Evolutionary conservation across 2,329 filamentous ascomycete genomes (phyloP).

Genomic region (Trichoderma atrobrunneum): DNA sequence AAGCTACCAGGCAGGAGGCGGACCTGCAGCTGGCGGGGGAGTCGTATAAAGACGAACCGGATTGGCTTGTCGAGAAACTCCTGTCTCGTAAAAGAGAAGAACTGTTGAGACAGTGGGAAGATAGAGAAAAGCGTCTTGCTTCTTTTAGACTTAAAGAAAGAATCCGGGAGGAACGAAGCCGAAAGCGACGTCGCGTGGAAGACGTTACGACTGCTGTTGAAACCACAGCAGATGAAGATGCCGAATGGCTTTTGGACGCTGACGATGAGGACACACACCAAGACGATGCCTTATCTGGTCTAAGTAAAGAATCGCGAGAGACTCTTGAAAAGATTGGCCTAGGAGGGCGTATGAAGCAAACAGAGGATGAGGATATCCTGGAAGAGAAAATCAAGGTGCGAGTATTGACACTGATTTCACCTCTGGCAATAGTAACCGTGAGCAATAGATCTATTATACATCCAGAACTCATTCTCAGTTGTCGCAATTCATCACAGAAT

Average conservation of each 20-base stretch:
- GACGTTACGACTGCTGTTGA: conserved; percentile 26
- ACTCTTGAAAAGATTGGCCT: conserved; percentile 66
- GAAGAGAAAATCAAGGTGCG: conserved; percentile 67
- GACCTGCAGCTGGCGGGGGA: conserved; percentile 45
- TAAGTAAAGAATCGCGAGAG: conserved; percentile 73
- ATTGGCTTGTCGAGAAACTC: conserved; percentile 81
- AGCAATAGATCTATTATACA: conserved; percentile 73
- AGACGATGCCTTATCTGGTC: conserved; percentile 46
- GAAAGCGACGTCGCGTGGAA: conserved; percentile 47
- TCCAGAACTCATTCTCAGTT: conserved; percentile 91
- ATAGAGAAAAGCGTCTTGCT: conserved; percentile 70
- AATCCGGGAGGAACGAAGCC: conserved; percentile 50
- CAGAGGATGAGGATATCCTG: conserved; percentile 45
- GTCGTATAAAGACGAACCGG: conserved; percentile 65
- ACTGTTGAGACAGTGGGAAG: conserved; percentile 63
- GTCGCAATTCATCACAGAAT: conserved; percentile 80
- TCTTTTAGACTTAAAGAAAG: conserved; percentile 63
- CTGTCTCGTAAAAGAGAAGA: conserved; percentile 65
- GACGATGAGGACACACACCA: conserved; percentile 47
- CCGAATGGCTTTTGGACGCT: conserved; percentile 67
- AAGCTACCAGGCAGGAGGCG: conserved; percentile 57
- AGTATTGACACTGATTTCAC: conserved; percentile 3
- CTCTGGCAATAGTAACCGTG: conserved; percentile 30
- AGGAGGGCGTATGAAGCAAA: conserved; percentile 34
- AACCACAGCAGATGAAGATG: conserved; percentile 52